phyloP scores from a whole-genome alignment of 768 basidiomycete genomes.

The Sarcomyxa edulis region DNA sequence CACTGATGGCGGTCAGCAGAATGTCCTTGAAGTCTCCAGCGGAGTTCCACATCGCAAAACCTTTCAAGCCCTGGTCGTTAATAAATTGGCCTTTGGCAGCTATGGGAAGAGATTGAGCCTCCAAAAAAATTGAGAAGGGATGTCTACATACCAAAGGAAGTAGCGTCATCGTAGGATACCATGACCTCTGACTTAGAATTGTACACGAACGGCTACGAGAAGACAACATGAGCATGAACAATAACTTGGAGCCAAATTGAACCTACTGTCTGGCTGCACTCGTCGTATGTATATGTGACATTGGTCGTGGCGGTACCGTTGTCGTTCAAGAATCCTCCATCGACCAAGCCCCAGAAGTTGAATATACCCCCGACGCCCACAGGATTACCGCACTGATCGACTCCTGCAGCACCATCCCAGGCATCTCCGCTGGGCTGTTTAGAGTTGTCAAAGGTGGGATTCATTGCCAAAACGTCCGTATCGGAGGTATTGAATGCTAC shows the following conservation, averaged over 20 bases:
- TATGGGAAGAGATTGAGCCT: conserved; percentile 20
- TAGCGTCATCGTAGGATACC: conserved; percentile 42
- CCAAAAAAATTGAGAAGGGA: neutral
- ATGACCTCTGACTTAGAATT: conserved; percentile 35
- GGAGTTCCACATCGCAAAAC: conserved; percentile 71
- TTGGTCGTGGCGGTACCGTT: conserved; percentile 43
- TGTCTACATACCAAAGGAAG: neutral
- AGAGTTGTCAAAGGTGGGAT: conserved; percentile 47
- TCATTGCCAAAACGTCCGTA: conserved; percentile 33
- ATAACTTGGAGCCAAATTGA: neutral
- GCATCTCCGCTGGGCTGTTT: conserved; percentile 52
- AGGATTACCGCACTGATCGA: conserved; percentile 54
- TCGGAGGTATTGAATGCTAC: conserved; percentile 40
- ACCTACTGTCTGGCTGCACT: conserved; percentile 70
- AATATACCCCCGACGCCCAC: conserved; percentile 46
- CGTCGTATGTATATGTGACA: conserved; percentile 51
- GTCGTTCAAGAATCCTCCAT: conserved; percentile 45
- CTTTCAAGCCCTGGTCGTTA: conserved; percentile 40
- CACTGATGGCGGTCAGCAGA: conserved; percentile 34
- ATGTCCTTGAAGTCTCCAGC: conserved; percentile 56
- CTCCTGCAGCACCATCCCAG: conserved; percentile 51
- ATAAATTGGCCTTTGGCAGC: conserved; percentile 57
- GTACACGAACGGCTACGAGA: conserved; percentile 38
- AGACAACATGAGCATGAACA: neutral
- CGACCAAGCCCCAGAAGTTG: conserved; percentile 64